Base-by-base conservation (phyloP, 495 filamentous ascomycete species). In the Lophium mytilinum region DNA sequence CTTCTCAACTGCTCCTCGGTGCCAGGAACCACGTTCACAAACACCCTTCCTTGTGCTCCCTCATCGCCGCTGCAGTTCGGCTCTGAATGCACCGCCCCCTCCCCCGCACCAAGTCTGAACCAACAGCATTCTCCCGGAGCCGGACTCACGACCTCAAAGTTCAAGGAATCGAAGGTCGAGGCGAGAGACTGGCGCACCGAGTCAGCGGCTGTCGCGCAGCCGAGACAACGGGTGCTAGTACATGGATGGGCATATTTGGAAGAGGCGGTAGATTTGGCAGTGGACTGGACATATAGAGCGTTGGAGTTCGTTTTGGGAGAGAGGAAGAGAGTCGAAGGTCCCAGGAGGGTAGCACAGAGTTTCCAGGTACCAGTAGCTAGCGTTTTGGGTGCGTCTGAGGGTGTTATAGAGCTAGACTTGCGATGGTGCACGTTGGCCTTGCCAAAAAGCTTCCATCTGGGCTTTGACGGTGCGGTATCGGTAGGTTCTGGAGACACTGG, bases 71-170 rank as follows among this genome's bases (percentile, higher is more conserved):
- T 8, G 18, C 49, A 53, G 7, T 17, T 4, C 7, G 58, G 58
- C 36, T 61, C 58, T 8, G 39, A 48, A 37, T 61, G 53, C 33
- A 61, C 41, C 14, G 58, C 35, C 72, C 69, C 54, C 72, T 77
- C 12, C 34, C 49, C 30, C 73, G 68, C 19, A 73, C 77, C 74
- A 69, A 80, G 74, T 66, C 40, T 69, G 68, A 48, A 78, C 57
- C 30, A 71, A 56, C 46, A 68, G 66, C 68, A 78, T 71, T n/a
- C 58, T 50, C 36, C 71, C 19, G 52, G 68, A 72, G 6, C 53
- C 48, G 46, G 53, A 34, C 24, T 70, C 57, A 10, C 71, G 61
- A 37, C 70, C 67, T 37, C 72, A 30, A 30, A 30, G 24, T 30
- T 30, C 71, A 37, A 72, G 60, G 18, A 76, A 55, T 21, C 39